These are phyloP conservation scores for Komagataella phaffii DNA, from an alignment of 805 yeast genomes.

Conservation along the genomic window DNA sequence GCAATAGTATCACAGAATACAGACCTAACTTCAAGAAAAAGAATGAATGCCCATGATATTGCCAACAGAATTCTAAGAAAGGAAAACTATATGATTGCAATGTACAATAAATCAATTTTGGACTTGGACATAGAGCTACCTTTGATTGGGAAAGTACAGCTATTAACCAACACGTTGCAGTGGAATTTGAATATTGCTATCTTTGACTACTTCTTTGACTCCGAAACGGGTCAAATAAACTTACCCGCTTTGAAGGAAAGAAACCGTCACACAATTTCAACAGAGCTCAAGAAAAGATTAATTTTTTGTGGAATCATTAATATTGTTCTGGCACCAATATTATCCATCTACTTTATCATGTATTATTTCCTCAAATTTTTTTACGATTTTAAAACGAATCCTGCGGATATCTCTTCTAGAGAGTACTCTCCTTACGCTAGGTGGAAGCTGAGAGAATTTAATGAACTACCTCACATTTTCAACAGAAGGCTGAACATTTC, in stretches of 20 bases:
- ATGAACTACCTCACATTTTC: conserved; percentile 85
- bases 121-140: conserved; percentile 40
- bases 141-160: conserved; percentile 11
- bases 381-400: conserved; percentile 83
- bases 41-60: conserved; percentile 84
- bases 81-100: conserved; percentile 86
- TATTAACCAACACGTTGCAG: conserved; percentile 77
- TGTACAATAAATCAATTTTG: conserved; percentile 66
- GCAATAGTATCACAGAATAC: conserved; percentile 41
- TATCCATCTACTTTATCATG: conserved; percentile 70
- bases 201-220: conserved; percentile 71
- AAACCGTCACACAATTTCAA: conserved; percentile 51
- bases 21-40: conserved; percentile 56
- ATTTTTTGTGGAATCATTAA: conserved; percentile 80
- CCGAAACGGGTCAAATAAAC: conserved; percentile 65
- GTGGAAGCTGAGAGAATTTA: conserved; percentile 90
- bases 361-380: conserved; percentile 83
- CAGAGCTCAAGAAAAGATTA: conserved; percentile 67
- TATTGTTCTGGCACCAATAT: conserved; percentile 71
- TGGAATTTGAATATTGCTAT: conserved; percentile 90
- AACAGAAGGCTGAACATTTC: conserved; percentile 67
- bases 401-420: conserved; percentile 67
- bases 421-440: conserved; percentile 91
- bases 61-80: conserved; percentile 94
- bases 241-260: conserved; percentile 56